Evolutionary conservation across 1,284 basidiomycete genomes (phyloP), one percentile per base, ranked within the genome.

Genomic region (Ceratorhiza oryzae-sativae): DNA sequence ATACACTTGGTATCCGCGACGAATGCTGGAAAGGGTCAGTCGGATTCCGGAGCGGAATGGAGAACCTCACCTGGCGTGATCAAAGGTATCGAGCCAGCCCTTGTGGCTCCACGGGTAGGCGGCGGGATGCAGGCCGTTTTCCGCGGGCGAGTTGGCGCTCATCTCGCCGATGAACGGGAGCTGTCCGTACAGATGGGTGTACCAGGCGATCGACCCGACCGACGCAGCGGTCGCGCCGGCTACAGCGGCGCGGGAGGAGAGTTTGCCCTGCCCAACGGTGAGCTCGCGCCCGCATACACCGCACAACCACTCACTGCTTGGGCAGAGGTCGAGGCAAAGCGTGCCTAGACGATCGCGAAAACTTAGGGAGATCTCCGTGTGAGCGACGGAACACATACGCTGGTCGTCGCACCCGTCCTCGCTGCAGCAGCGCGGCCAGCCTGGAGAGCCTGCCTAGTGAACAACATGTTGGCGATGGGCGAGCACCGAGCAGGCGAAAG

Each of bases 1-100:
- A 86, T 99, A 99, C 63, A 99, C 97, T 82, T 95, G 92, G 86
- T 97, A 99, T 34, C 97, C 97, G 80, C 97, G 90, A 79, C 97
- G 94, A 80, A 99, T 98, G 80, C 94, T 96, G 76, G 23, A 65
- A 25, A 42, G 25, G 25, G 41, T 20, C 32, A 71, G 32, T 51
- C 60, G 56, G 60, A 51, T 53, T 30, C n/a, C 46, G 30, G 42
- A 55, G 73, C 51, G 58, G 13, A 45, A 46, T 30, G 25, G 55
- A 32, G 41, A n/a, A 18, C 80, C 83, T 77, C 82, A 91, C 92
- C 91, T 92, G 74, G 93, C 88, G 82, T 99, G 97, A 86, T 99
- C 95, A 80, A 97, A 99, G 58, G 93, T 91, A 81, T 97, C 93
- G 55, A 98, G 84, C 75, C 82, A 81, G 42, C 97, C 97, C 72